phyloP scores from a whole-genome alignment of 148 eudicot genomes.

The Nepenthes mirabilis region DNA sequence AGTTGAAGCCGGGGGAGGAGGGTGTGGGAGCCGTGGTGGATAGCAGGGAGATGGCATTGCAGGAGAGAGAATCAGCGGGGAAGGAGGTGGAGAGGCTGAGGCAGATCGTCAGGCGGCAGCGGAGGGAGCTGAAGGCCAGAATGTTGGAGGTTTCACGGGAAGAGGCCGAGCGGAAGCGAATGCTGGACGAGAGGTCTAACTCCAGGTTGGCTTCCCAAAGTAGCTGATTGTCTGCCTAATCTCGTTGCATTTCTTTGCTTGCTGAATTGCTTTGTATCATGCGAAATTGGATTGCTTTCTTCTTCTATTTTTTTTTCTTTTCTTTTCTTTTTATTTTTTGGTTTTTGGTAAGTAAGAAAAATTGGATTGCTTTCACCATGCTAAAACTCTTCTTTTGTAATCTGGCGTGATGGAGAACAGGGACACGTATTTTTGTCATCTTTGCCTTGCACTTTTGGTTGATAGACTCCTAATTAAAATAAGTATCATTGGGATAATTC shows the following conservation, averaged over 20 bases:
- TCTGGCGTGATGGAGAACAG: too few relatives aligned
- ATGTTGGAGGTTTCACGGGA: slow-evolving; percentile 93
- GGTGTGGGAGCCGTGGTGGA: slow-evolving; percentile 1
- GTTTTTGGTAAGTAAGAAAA: too few relatives aligned
- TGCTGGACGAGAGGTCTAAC: slow-evolving; percentile 86
- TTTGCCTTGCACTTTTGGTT: too few relatives aligned
- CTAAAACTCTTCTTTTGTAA: too few relatives aligned
- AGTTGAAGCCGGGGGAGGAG: slow-evolving; percentile 18
- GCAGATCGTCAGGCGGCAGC: slow-evolving; percentile 64
- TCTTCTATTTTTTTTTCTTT: too few relatives aligned
- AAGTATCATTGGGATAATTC: too few relatives aligned
- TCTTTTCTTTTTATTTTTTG: too few relatives aligned
- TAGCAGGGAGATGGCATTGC: slow-evolving; percentile 45
- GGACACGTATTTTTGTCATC: too few relatives aligned
- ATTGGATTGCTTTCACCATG: too few relatives aligned
- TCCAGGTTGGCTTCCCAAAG: slow-evolving; percentile 44
- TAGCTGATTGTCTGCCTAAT: background rate
- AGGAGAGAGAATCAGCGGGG: slow-evolving; percentile 81
- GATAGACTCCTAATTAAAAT: too few relatives aligned
- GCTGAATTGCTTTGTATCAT: background rate
- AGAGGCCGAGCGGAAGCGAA: slow-evolving; percentile 87
- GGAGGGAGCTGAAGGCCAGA: slow-evolving; percentile 77
- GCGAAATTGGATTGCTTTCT: too few relatives aligned
- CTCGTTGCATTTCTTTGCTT: background rate
- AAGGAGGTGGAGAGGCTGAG: slow-evolving; percentile 94